Base-by-base conservation (phyloP, 2,329 filamentous ascomycete genomes). In the Nemania diffusa region DNA sequence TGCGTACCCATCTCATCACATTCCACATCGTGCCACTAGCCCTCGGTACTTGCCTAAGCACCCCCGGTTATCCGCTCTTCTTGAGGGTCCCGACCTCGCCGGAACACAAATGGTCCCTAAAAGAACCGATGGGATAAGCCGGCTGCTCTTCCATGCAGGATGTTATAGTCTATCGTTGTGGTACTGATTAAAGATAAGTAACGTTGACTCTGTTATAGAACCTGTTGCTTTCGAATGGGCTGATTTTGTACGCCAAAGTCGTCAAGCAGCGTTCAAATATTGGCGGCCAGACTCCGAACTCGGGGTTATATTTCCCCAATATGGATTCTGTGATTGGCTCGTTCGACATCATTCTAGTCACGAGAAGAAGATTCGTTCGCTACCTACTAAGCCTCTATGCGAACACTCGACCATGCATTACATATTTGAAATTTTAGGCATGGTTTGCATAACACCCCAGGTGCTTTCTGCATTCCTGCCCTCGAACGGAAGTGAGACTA, bases 141-240 rank as follows among this genome's bases (percentile, higher is more conserved):
- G 11, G 20, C 9, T n/a, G 27, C 50, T 46, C 22, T 29, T 34
- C 50, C 20, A 42, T 59, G 42, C 56, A 42, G 27, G 15, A 51
- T 52, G 29, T 60, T 32, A 24, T 37, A 44, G 27, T 42, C 48
- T 22, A 37, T 40, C 34, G 44, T 57, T n/a, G n/a, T 24, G 8
- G 24, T 26, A 27, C 48, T 48, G 37, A 27, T 40, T n/a, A 3
- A 20, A 26, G 48, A 44, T 7, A 50, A 20, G 62, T 62, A 62
- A 62, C 62, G 53, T 65, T 58, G 57, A 13, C 48, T 62, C 62
- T 32, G 48, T 65, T 44, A 65, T 61, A 22, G 44, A 68, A 50
- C 9, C 2, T 32, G 27, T 48, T 9, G 13, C 29, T 13, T 44
- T 53, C 27, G 26, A 55, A 60, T 51, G 20, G 62, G 65, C 46